Base-by-base conservation (phyloP, 2,329 filamentous ascomycete genomes). In the Aspergillus brunneoviolaceus region DNA sequence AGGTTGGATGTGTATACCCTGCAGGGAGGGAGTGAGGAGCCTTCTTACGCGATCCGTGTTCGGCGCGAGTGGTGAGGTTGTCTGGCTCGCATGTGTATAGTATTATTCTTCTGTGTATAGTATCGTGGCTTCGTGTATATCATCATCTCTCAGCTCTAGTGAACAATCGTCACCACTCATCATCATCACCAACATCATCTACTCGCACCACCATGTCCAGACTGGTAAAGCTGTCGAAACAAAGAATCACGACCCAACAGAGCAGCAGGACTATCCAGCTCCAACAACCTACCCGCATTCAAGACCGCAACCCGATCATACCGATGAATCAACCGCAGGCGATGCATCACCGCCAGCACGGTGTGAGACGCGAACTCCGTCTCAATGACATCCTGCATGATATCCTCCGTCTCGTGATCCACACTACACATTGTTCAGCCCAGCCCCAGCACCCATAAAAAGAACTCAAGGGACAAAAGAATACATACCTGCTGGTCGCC, bases 401-500 rank as follows among this genome's bases (percentile, higher is more conserved):
- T 27, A 5, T 9, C 12, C 11, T 54, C 51, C 2, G 51, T 54
- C 10, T 42, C 35, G 2, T 23, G 21, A 45, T 54, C 51, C 4
- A 54, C 51, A 29, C 51, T 54, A 9, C 39, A 16, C 14, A 6
- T n/a, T 3, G 14, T 19, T 45, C 39, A 45, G 39, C n/a, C 39
- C 14, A 19, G 39, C n/a, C 39, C 14, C 9, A 35, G 11, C 11
- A 12, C 33, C 11, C 33, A 35, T 35, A 12, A 35, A 16, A 12
- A 12, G 5, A 16, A 2, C 5, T 1, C 5, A 1, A 45, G 12
- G 19, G 25, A 4, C 3, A 16, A 10, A 19, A 9, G 21, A 21
- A 21, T 21, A 33, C 58, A 33, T 55, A 63, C 64, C 60, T 65
- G 63, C 66, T 69, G 10, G 60, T 68, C 2, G 63, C 66, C 45